Base-by-base conservation (phyloP, 345 rosid genomes). In the Syzygium oleosum region DNA sequence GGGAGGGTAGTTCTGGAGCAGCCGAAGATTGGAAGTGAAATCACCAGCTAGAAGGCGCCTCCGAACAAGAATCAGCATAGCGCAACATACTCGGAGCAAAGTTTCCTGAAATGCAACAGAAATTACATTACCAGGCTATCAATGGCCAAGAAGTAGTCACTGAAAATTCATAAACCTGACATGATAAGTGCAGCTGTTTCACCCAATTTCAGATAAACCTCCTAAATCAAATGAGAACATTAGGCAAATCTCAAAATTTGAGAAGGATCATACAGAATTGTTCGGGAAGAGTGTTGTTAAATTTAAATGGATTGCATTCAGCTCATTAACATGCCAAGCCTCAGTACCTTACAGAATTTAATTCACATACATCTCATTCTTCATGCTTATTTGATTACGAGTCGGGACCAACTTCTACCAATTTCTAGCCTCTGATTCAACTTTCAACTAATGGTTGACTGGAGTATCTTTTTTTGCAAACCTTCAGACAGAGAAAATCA, bases 71-170 rank as follows among this genome's bases (percentile, higher is more conserved):
- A 98, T 93, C 89, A 98, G 92, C 99, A 98, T 98, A 51, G 99
- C 99, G 59, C 99, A 98, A 90, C 99, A 98, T 89, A 98, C 87
- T 85, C 99, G 94, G 21, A 98, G 96, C 88, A 98, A 88, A 41
- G 98, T 96, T 65, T 96, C 99, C 99, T 98, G 96, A 92, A 92
- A 89, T 46, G 29, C 56, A 49, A 86, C 4, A 58, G 53, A 59
- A 65, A 55, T 73, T 11, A 52, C 52, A 84, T 43, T 21, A 29
- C 27, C 12, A 0, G 14, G 49, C 38, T 5, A 38, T 38, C 83
- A 73, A 19, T 38, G 43, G 83, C 27, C 83, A 38, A 73, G 38
- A 38, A 19, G 8, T 22, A 19, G 49, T 73, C 49, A 34, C 38
- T 38, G 4, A 73, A 19, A 73, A 38, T 41, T 38, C 83, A 73